Percentiles rank a stretch among this genome's conserved stretches.
phyloP scores from a whole-genome alignment of 805 yeast species.

The Candida jianshihensis region DNA sequence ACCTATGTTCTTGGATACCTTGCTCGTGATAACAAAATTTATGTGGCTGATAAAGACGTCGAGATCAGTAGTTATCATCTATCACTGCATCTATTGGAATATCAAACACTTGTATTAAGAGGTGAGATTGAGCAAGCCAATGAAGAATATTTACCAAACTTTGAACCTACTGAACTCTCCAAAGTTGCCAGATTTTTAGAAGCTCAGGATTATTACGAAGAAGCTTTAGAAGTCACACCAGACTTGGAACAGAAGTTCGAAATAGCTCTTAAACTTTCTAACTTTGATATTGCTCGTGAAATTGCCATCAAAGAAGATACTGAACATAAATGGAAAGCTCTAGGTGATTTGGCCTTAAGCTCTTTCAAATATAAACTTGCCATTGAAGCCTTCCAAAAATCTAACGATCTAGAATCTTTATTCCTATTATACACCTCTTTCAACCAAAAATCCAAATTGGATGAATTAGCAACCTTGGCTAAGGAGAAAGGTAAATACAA shows the following conservation, averaged over 20 bases:
- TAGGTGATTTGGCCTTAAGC: constrained; percentile 80
- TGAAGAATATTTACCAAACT: constrained; percentile 47
- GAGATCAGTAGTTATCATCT: constrained; percentile 75
- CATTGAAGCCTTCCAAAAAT: constrained; percentile 67
- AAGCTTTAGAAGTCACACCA: constrained; percentile 75
- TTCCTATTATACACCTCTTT: constrained; percentile 77
- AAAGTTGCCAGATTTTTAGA: constrained; percentile 90
- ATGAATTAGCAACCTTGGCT: constrained; percentile 59
- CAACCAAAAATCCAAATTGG: constrained; percentile 57
- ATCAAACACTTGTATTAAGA: constrained; percentile 91
- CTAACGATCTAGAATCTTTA: constrained; percentile 76
- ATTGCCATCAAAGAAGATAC: constrained; percentile 47
- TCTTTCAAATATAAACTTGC: constrained; percentile 81
- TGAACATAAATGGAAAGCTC: constrained; percentile 79
- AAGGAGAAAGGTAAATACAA: constrained; percentile 74
- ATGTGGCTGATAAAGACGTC: constrained; percentile 85
- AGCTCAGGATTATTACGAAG: constrained; percentile 80
- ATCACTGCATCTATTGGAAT: constrained; percentile 82
- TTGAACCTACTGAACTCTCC: constrained; percentile 58
- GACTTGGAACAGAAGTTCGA: constrained; percentile 91
- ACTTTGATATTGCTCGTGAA: constrained; percentile 64
- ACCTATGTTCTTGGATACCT: constrained; percentile 85
- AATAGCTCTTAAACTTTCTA: constrained; percentile 71
- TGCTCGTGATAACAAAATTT: constrained; percentile 84
- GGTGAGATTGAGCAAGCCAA: constrained; percentile 87